Base-by-base conservation (phyloP, 2,329 filamentous ascomycete species). In the Trichophyton verrucosum region DNA sequence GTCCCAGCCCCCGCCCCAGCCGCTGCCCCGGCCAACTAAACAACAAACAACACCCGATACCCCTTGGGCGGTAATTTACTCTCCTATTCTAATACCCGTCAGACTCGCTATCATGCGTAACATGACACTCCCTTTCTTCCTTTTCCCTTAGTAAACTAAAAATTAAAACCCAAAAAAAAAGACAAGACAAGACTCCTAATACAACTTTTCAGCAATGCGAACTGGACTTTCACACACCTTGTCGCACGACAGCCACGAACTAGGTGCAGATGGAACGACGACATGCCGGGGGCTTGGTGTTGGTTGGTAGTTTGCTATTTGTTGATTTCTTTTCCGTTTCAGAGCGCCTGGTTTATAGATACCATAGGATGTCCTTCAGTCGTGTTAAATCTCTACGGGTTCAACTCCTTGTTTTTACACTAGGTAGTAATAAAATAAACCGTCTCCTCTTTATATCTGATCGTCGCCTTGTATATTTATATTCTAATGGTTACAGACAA, bases 211-310 rank as follows among this genome's bases (percentile, higher is more conserved):
- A 55, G n/a, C 51, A 55, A 55, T 36, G 27, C 51, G 51, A 36
- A 55, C 49, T 55, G 49, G 49, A 55, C 51, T 55, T 38, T 51
- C 46, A 51, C 46, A 51, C 46, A 51, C 46, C 46, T 51, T 24
- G 46, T 22, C 46, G 46, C 30, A 51, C 46, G 46, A 51, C 46
- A 51, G 20, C 46, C 46, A 51, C 46, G 46, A 22, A 22, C 11
- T 51, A 51, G 20, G 46, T 27, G 22, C 20, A 9, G 22, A 51
- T 3, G 8, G 46, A 51, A 51, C 46, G 46, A 51, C 46, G 46
- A 51, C 22, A 51, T 51, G 20, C 46, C 22, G 46, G 40, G 33
- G 46, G 46, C 46, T 27, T 51, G 46, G 46, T 51, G 46, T 51
- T 51, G 22, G 46, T 30, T 51, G 46, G 46, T 27, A 27, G 46